Evolutionary conservation across 148 eudicot genomes (phyloP).

Genomic region (Bassia scoparia): DNA sequence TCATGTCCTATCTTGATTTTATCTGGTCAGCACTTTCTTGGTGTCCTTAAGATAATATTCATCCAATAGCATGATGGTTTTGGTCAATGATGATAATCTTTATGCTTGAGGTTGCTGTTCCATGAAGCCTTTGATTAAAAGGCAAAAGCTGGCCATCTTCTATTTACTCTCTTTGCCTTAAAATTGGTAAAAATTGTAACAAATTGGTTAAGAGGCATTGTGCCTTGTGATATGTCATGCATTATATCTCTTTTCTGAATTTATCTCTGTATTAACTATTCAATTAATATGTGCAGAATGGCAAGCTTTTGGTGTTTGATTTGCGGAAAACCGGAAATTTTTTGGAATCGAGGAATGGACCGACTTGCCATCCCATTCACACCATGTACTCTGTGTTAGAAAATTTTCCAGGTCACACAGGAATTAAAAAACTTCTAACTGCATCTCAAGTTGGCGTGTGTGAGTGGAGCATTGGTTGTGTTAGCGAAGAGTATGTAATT

Average conservation of each 20-base stretch:
- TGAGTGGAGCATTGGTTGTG: slow-evolving; percentile 67
- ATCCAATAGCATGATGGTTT: no score
- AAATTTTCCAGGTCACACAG: slow-evolving; percentile 35
- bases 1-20: no score
- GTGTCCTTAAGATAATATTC: no score
- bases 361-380: slow-evolving; percentile 69
- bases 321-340: slow-evolving; percentile 65
- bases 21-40: no score
- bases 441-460: slow-evolving; percentile 83
- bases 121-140: no score
- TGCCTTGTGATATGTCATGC: background rate
- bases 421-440: slow-evolving; percentile 54
- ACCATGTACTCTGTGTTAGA: slow-evolving; percentile 48
- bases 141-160: no score
- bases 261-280: background rate
- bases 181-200: no score
- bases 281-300: slow-evolving; percentile 55
- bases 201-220: no score
- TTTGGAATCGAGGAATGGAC: slow-evolving; percentile 56
- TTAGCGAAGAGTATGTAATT: slow-evolving; percentile 45
- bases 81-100: no score
- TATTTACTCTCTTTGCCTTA: no score
- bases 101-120: no score
- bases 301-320: slow-evolving; percentile 78
- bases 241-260: background rate